Evolutionary conservation across 192 early-diverging fungal species (phyloP), one percentile per base, ranked within the genome.

Genomic region (Powellomyces hirtus): DNA sequence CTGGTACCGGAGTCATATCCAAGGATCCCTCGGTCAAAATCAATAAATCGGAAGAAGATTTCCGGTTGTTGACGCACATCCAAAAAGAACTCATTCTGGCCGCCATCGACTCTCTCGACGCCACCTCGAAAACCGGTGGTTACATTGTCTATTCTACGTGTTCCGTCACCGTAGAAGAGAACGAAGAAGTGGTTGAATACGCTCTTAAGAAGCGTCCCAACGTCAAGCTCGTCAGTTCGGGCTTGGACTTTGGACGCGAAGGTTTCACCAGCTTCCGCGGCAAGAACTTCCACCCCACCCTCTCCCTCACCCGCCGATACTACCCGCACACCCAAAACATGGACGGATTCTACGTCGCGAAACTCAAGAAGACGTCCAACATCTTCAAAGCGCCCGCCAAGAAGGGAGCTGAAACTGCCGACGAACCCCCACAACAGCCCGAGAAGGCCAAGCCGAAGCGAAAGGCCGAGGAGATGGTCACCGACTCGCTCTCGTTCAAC

Each of bases 291-390:
- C 92, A 95, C 70, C 86, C 85, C 14, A 89, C 90, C 27, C 59
- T 99, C 59, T 79, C 79, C 18, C 75, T 94, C 63, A 94, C 95
- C 1, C 81, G 92, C 53, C 84, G 97, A 38, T 97, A 91, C 79
- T 99, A 97, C 76, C 94, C 97, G 36, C 97, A 99, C 70, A 88
- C 94, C 29, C 92, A 98, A 76, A 99, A 99, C 75, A 98, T 99
- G 97, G 97, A 99, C 75, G 97, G 97, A 37, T 99, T 99, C 88
- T 99, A 85, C 79, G 95, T 99, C 13, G 92, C 97, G 46, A 99
- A 99, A 68, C 89, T 99, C 76, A 91, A 97, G 74, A 98, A 99
- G 78, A 75, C 89, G 8, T 91, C 90, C 49, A 98, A 97, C 82
- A 94, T 92, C 79, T 87, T 89, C 66, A 74, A 71, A 20, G 66